A percentile compares a stretch with the other conserved stretches of the same genome.
Evolutionary conservation across 75 land plant species (phyloP).

Genomic region (Sequoia sempervirens): DNA sequence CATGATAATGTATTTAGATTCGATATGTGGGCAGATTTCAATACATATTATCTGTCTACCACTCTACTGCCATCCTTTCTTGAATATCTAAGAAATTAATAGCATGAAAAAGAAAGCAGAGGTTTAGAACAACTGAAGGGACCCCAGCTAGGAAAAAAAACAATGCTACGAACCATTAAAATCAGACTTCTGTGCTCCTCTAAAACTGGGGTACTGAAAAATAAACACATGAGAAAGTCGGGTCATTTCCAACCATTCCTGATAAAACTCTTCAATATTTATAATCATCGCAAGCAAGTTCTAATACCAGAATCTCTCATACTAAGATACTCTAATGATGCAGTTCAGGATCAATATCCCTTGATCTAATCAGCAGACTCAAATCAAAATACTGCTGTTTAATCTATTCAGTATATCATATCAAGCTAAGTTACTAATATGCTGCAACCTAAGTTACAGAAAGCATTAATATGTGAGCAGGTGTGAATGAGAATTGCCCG

Average conservation of each 20-base stretch:
- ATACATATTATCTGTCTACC: neutral
- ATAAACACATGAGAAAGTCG: too few species aligned
- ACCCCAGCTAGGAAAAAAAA: neutral
- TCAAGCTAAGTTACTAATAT: neutral
- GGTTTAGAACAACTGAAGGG: neutral
- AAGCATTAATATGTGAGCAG: neutral
- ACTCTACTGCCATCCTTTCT: neutral
- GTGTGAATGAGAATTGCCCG: too few species aligned
- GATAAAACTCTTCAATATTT: too few species aligned
- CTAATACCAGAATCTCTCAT: neutral
- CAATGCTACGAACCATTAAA: neutral
- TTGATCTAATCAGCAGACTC: conserved; percentile 1
- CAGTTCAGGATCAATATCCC: neutral
- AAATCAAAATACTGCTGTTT: too few species aligned
- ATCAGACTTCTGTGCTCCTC: neutral
- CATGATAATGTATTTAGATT: neutral
- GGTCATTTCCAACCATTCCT: too few species aligned
- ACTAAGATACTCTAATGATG: neutral
- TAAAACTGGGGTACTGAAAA: neutral
- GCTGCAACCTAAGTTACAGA: neutral
- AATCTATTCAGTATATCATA: neutral
- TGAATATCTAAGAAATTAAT: neutral
- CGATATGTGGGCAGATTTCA: neutral
- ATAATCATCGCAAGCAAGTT: too few species aligned
- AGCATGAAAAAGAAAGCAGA: neutral